phyloP scores from a whole-genome alignment of 2,329 filamentous ascomycete genomes.

The Fusarium albosuccineum region DNA sequence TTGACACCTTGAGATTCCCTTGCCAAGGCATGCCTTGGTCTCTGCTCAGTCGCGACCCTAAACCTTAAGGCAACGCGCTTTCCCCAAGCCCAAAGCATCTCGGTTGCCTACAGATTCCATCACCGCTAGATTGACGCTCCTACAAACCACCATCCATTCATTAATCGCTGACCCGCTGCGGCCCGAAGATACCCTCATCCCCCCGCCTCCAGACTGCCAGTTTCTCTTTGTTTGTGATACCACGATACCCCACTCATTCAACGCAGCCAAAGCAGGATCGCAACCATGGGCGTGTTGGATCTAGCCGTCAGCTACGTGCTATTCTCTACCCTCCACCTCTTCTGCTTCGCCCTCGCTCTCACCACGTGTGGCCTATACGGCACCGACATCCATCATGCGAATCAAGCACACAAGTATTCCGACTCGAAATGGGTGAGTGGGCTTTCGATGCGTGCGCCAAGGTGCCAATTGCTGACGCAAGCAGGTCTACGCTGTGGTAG shows the following conservation, averaged over 20 bases:
- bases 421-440: constrained; percentile 77
- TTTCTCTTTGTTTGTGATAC: not conserved
- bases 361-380: constrained; percentile 85
- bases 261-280: constrained; percentile 10
- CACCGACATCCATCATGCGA: constrained; percentile 71
- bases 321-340: constrained; percentile 75
- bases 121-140: constrained; percentile 10
- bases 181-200: constrained; percentile 15
- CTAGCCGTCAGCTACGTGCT: constrained; percentile 63
- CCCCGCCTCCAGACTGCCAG: constrained; percentile 3
- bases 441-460: not conserved
- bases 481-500: constrained; percentile 78
- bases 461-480: constrained; percentile 23
- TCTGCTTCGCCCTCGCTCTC: constrained; percentile 82
- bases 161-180: constrained; percentile 12
- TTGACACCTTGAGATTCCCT: constrained; percentile 8
- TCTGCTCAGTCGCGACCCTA: constrained; percentile 2
- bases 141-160: not conserved
- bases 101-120: constrained; percentile 2
- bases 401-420: constrained; percentile 61
- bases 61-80: constrained; percentile 16
- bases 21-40: not conserved
- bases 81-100: not conserved
- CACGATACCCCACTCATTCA: not conserved
- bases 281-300: constrained; percentile 60